Conservation (phyloP, 352 stramenopile species). For the Globisporangium spiculum region DNA sequence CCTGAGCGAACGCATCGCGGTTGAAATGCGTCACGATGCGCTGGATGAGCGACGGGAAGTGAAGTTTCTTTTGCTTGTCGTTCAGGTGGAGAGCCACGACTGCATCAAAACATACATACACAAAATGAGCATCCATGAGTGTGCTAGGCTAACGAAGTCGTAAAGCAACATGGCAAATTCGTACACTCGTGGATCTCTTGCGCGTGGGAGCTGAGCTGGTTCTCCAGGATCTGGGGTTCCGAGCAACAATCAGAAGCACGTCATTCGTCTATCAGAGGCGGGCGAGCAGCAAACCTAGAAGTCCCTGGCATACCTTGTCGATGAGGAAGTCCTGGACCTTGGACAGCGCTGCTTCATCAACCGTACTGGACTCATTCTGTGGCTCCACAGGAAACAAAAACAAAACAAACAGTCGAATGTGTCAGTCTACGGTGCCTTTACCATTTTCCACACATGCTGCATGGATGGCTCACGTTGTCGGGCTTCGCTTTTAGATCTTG, state of each 20-base stretch:
- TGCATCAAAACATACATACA: slow-evolving; percentile 12
- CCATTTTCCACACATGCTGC: background rate
- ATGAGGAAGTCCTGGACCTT: slow-evolving; percentile 36
- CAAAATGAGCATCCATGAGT: background rate
- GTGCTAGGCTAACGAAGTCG: background rate
- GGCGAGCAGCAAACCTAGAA: background rate
- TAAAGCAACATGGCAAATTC: slow-evolving; percentile 1
- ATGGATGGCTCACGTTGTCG: background rate
- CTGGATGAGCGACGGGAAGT: slow-evolving; percentile 41
- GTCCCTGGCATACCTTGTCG: slow-evolving; percentile 23
- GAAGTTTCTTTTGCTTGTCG: slow-evolving; percentile 34
- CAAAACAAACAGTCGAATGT: background rate
- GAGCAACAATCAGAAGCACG: background rate
- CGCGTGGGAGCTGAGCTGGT: slow-evolving; percentile 46
- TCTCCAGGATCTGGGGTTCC: slow-evolving; percentile 37
- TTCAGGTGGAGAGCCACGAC: slow-evolving; percentile 34
- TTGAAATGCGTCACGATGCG: slow-evolving; percentile 35
- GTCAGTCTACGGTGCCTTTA: background rate
- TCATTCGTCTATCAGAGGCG: background rate
- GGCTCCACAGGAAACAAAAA: background rate
- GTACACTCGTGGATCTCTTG: slow-evolving; percentile 61
- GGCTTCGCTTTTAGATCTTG: background rate
- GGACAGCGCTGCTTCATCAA: slow-evolving; percentile 21
- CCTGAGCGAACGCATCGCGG: slow-evolving; percentile 21
- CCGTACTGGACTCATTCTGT: slow-evolving; percentile 26